These are phyloP conservation scores for Russula dissimulans DNA, from an alignment of 768 basidiomycete species.

Conservation along the genomic window DNA sequence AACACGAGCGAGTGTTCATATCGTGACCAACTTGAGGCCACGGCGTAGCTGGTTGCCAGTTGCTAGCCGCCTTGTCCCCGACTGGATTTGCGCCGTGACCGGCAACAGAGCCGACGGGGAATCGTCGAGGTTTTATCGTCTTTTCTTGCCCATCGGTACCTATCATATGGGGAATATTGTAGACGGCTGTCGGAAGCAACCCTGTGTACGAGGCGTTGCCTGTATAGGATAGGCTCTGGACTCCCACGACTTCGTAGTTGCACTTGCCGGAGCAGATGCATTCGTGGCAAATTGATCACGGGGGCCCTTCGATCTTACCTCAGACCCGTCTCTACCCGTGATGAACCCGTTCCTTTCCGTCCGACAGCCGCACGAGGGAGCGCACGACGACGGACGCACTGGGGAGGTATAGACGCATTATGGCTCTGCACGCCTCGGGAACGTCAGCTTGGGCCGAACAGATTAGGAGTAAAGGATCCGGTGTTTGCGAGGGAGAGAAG, in stretches of 20 bases:
- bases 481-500: not conserved
- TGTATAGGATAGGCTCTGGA: not conserved
- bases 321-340: not conserved
- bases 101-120: constrained; percentile 8
- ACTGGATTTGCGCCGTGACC: not conserved
- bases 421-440: not conserved
- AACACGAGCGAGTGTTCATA: not conserved
- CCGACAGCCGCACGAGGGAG: not conserved
- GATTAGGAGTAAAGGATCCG: not conserved
- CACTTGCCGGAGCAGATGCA: not conserved
- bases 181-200: not conserved
- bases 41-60: constrained; percentile 4
- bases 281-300: not conserved
- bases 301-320: not conserved
- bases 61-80: constrained; percentile 1
- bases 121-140: constrained; percentile 17
- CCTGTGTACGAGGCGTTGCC: not conserved
- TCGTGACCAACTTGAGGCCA: not conserved
- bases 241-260: not conserved
- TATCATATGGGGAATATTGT: not conserved
- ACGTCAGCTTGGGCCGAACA: not conserved
- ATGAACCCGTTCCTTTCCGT: not conserved
- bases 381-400: not conserved
- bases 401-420: not conserved
- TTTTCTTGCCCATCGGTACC: constrained; percentile 3